Evolutionary conservation across 441 rosid genomes (phyloP), one percentile per base, ranked within the genome.

Genomic region (Sinapis alba): DNA sequence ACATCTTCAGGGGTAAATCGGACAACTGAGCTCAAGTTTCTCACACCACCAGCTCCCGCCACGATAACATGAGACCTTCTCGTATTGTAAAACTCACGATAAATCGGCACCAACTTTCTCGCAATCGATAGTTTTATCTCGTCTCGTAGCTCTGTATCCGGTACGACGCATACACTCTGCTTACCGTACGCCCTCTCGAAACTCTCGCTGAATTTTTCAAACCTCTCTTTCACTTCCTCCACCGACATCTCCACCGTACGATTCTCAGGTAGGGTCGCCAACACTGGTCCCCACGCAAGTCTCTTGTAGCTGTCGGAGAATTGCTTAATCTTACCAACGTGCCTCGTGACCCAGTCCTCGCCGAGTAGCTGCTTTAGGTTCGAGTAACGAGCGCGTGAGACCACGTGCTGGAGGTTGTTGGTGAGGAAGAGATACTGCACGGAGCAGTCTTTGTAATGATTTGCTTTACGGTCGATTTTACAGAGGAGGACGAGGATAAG

Each of bases 391-490:
- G 72, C 94, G 59, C 78, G 81, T 10, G 84, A 69, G 12, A 85
- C 78, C 6, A 90, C 82, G 79, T 89, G 79, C 45, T 87, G 94
- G 54, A 90, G 86, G 54, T 92, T 94, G 85, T 87, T 94, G 1
- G 96, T 86, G 16, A 94, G 69, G 88, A 90, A 94, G 27, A 92
- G 88, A 64, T 90, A 89, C 7, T 87, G 81, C 2, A 79, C 15
- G 0, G 97, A 81, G 1, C 71, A 80, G 68, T 87, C 88, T 32
- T 87, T 94, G 89, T 88, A 89, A 13, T 62, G 84, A 57, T 84
- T 79, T 0, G 96, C 84, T 77, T 86, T 94, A 3, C 79, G 77
- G 72, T 92, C 99, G 34, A 94, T 88, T 57, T 88, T 94, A 82
- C 97, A 89, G 2, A 90, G 84, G 3, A 94, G 88, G 59, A 86